Base-by-base conservation (phyloP, 1,284 basidiomycete genomes). In the Cryptococcus sp. region DNA sequence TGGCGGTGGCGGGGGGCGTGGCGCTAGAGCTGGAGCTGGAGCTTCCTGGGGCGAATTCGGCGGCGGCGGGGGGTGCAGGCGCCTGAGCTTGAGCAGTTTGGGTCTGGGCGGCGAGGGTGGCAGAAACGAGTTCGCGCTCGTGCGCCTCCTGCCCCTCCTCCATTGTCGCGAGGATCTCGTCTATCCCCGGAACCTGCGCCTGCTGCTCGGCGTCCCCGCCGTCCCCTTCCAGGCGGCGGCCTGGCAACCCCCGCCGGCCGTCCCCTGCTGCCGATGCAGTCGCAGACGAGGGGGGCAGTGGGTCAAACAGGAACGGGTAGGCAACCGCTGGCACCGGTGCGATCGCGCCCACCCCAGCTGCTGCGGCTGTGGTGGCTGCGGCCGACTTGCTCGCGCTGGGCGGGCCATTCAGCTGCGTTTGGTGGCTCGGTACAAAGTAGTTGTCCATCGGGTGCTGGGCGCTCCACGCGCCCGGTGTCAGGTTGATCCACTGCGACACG, bases 151-250 rank as follows among this genome's bases (percentile, higher is more conserved):
- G 56, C 4, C 59, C 61, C 23, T 73, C 69, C 51, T 75, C 73
- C 60, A 75, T 71, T 33, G 62, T 58, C 2, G 72, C 69, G 6
- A 75, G 53, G 11, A 75, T 63, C 50, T 72, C 73, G 46, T 70
- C 66, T 28, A 73, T 58, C 7, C 70, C 67, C 13, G 56, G 51
- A 28, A 53, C 48, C 13, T 51, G 38, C 9, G 43, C 24, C 0
- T 60, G 46, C 24, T 47, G n/a, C 15, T 36, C 46, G 2, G 28
- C 28, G 24, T 5, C 42, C 5, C 20, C 13, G 24, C 36, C 36
- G 1, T 9, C 2, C 16, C 28, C 28, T 33, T 33, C 28, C 28
- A 5, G 5, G 5, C 28, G 5, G 5, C 28, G 28, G 28, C 28
- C 9, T 4, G 9, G 28, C 5, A 9, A 33, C n/a, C 39, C 24